phyloP scores from a whole-genome alignment of 805 yeast genomes.

The Kurtzmaniella fragi region DNA sequence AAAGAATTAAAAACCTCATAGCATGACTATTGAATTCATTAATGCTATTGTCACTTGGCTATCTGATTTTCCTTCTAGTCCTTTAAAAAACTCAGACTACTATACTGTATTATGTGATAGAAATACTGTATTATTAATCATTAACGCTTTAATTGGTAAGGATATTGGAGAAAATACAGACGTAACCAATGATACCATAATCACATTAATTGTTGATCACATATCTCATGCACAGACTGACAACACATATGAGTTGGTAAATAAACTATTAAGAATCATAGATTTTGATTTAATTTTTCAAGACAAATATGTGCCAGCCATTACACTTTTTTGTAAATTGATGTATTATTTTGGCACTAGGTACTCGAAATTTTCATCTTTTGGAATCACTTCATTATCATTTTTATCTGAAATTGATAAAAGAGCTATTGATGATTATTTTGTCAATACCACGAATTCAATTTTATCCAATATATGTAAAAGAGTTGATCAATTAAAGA shows the following conservation, averaged over 20 bases:
- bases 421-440: conserved; percentile 7
- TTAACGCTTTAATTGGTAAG: not conserved
- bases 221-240: not conserved
- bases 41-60: conserved; percentile 19
- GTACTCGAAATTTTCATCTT: conserved; percentile 15
- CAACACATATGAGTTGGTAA: conserved; percentile 1
- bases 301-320: conserved; percentile 10
- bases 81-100: conserved; percentile 15
- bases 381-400: conserved; percentile 14
- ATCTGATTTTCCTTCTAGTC: conserved; percentile 15
- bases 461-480: not conserved
- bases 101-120: conserved; percentile 1
- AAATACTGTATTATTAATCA: conserved; percentile 1
- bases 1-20: too few species aligned
- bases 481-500: conserved; percentile 3
- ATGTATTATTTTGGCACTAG: conserved; percentile 15
- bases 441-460: not conserved
- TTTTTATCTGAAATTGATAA: conserved; percentile 13
- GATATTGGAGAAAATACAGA: not conserved
- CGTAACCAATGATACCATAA: not conserved
- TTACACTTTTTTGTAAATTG: conserved; percentile 12
- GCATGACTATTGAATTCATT: conserved; percentile 4
- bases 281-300: conserved; percentile 12
- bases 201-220: not conserved
- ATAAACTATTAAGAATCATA: not conserved